Evolutionary conservation across 768 basidiomycete genomes (phyloP).

Genomic region (Suillus occidentalis): DNA sequence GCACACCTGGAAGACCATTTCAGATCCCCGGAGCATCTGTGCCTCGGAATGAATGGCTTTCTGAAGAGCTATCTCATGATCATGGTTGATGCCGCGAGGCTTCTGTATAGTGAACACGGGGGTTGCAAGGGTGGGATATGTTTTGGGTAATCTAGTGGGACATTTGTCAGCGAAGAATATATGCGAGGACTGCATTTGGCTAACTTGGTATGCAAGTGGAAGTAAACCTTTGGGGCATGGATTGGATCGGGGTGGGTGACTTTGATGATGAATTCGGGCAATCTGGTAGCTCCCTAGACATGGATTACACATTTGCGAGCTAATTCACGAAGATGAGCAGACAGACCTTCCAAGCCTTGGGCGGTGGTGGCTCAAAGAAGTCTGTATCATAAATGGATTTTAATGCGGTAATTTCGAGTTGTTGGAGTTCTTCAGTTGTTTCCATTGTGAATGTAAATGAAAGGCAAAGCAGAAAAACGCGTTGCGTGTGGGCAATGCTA

Average conservation of each 20-base stretch:
- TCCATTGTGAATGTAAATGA: slow-evolving; percentile 52
- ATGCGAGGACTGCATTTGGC: slow-evolving; percentile 16
- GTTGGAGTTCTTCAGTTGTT: slow-evolving; percentile 65
- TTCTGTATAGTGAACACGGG: slow-evolving; percentile 70
- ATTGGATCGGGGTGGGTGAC: slow-evolving; percentile 63
- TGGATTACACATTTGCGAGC: slow-evolving; percentile 8
- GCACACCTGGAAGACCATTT: slow-evolving; percentile 78
- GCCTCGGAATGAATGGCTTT: slow-evolving; percentile 66
- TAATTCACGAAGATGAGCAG: slow-evolving; percentile 12
- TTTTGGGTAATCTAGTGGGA: slow-evolving; percentile 66
- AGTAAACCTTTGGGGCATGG: slow-evolving; percentile 56
- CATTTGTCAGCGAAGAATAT: slow-evolving; percentile 3
- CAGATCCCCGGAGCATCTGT: slow-evolving; percentile 62
- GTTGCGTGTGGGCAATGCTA: slow-evolving; percentile 40
- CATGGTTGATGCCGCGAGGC: slow-evolving; percentile 58
- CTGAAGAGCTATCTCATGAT: slow-evolving; percentile 56
- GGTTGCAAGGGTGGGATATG: slow-evolving; percentile 72
- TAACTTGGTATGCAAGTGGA: slow-evolving; percentile 72
- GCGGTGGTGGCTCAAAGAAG: slow-evolving; percentile 70
- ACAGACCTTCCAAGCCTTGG: slow-evolving; percentile 80
- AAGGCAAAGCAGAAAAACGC: slow-evolving; percentile 20
- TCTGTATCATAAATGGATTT: slow-evolving; percentile 80
- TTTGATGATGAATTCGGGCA: slow-evolving; percentile 76
- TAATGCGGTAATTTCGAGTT: slow-evolving; percentile 73
- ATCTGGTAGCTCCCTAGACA: slow-evolving; percentile 59